phyloP scores from a whole-genome alignment of 2,329 filamentous ascomycete genomes.

The Xylariaceae sp. region DNA sequence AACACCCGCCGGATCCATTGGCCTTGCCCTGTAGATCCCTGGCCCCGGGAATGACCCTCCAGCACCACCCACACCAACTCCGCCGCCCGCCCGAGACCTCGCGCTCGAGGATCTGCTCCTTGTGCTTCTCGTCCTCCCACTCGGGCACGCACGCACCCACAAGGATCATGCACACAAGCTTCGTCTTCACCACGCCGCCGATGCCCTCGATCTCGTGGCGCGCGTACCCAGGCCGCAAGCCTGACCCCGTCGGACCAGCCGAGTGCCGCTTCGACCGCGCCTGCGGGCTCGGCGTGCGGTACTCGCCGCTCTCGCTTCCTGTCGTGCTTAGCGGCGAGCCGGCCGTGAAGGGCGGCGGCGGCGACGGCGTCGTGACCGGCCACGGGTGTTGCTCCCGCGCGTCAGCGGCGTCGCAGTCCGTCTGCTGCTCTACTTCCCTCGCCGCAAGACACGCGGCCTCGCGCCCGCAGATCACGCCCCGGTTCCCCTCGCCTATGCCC shows the following conservation, averaged over 20 bases:
- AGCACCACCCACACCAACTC: conserved; percentile 93
- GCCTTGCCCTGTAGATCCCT: conserved; percentile 38
- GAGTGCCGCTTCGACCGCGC: conserved; percentile 33
- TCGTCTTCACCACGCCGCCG: conserved; percentile 81
- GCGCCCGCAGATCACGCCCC: conserved; percentile 85
- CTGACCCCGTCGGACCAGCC: conserved; percentile 1
- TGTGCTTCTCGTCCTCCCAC: conserved; percentile 71
- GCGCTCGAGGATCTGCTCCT: conserved; percentile 60
- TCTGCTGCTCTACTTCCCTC: conserved; percentile 74
- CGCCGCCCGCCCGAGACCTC: conserved; percentile 66
- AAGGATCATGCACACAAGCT: conserved; percentile 74
- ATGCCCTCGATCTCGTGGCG: conserved; percentile 89
- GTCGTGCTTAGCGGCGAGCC: conserved; percentile 16
- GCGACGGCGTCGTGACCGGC: conserved; percentile 19
- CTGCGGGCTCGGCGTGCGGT: conserved; percentile 38
- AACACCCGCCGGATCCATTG: background rate
- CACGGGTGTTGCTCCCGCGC: conserved; percentile 43
- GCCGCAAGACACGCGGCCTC: conserved; percentile 71
- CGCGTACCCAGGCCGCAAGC: conserved; percentile 66
- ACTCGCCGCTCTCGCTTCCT: conserved; percentile 16
- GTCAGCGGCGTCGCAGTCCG: conserved; percentile 79
- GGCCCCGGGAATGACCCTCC: conserved; percentile 63
- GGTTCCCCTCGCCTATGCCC: conserved; percentile 81
- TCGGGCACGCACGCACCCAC: conserved; percentile 84
- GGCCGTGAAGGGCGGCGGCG: conserved; percentile 14